phyloP scores from a whole-genome alignment of 139 green algal genomes.

The Chloropicon primus region DNA sequence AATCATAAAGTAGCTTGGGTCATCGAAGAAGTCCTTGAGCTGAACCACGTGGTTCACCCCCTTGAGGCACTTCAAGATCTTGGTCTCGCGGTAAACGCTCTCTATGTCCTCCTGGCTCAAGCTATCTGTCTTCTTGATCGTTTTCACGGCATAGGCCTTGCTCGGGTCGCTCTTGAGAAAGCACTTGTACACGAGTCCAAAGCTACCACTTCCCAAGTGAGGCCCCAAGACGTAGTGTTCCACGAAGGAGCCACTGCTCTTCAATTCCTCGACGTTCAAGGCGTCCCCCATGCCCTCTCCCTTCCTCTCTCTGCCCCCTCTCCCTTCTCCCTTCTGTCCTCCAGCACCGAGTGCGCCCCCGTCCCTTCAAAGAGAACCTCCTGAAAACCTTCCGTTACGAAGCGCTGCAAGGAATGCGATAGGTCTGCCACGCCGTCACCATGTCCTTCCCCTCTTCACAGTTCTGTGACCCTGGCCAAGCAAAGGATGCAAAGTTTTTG shows the following conservation, averaged over 20 bases:
- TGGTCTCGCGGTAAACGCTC: neutral
- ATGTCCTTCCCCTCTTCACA: no score
- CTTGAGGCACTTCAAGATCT: neutral
- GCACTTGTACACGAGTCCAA: slow-evolving; percentile 7
- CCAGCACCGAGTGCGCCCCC: no score
- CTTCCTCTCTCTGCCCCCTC: neutral
- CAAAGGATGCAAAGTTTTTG: no score
- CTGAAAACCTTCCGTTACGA: no score
- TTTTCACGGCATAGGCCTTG: neutral
- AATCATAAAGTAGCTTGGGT: slow-evolving; percentile 15
- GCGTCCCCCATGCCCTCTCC: neutral
- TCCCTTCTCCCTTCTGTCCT: neutral
- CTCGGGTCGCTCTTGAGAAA: neutral
- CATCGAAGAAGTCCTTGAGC: neutral
- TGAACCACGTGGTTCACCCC: neutral
- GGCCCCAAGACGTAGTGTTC: neutral
- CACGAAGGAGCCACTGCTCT: neutral
- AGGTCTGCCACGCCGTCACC: no score
- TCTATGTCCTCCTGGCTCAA: neutral
- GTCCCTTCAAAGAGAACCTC: no score
- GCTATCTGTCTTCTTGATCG: neutral
- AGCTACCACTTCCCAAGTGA: neutral
- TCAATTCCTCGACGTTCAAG: neutral
- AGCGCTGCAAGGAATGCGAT: no score
- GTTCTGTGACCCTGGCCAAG: no score